A percentile compares a stretch with the other conserved stretches of the same genome.
Conservation (phyloP, 176 grass and related monocot species). For the Triticum turgidum region DNA sequence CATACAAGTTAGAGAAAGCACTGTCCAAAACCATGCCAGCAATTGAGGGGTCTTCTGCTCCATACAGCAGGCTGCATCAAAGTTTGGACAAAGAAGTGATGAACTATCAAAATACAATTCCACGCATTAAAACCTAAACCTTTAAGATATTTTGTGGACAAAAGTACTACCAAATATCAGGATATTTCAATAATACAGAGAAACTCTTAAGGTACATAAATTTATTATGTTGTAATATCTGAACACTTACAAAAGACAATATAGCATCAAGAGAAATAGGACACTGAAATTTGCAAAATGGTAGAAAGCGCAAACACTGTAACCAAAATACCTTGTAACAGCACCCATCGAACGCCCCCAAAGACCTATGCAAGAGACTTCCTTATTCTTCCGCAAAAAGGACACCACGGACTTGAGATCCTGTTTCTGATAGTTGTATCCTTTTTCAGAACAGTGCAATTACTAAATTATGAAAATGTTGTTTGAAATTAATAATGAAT, state of each 20-base stretch:
- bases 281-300: background rate
- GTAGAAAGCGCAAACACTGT: constrained; percentile 16
- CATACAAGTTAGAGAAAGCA: constrained; percentile 97
- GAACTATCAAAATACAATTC: constrained; percentile 23
- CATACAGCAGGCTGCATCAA: constrained; percentile 71
- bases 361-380: constrained; percentile 95
- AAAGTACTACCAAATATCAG: background rate
- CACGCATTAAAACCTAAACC: constrained; percentile 17
- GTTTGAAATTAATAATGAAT: constrained; percentile 22
- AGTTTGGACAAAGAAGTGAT: constrained; percentile 14
- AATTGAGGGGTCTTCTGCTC: constrained; percentile 99
- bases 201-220: background rate
- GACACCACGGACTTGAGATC: constrained; percentile 89
- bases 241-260: background rate
- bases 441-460: constrained; percentile 27
- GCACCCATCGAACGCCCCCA: constrained; percentile 99
- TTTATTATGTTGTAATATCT: background rate
- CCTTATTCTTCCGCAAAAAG: constrained; percentile 77
- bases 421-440: constrained; percentile 62
- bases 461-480: background rate
- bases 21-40: constrained; percentile 98
- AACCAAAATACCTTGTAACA: constrained; percentile 81
- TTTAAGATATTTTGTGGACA: constrained; percentile 20
- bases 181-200: background rate
- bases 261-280: constrained; percentile 8